These are phyloP conservation scores for Lepiota venenata DNA, from an alignment of 768 basidiomycete species.

Conservation along the genomic window DNA sequence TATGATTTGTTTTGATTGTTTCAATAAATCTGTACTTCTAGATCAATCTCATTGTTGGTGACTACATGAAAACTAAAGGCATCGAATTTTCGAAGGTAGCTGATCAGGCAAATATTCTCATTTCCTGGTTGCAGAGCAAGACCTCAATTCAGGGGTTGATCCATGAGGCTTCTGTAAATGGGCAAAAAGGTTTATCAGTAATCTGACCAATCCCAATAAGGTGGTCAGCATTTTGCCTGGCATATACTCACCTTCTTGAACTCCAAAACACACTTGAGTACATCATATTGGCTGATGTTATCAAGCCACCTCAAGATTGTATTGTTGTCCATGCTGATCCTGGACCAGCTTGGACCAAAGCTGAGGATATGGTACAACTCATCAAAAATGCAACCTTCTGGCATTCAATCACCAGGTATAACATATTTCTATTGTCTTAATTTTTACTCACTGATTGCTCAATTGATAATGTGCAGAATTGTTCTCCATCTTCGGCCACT, in stretches of 20 bases:
- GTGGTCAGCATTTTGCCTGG: constrained; percentile 32
- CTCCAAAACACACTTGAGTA: constrained; percentile 2
- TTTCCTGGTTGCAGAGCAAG: constrained; percentile 36
- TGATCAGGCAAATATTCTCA: constrained; percentile 29
- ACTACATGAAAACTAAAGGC: constrained; percentile 30
- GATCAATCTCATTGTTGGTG: constrained; percentile 37
- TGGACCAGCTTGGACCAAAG: constrained; percentile 10
- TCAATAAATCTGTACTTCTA: constrained; percentile 13
- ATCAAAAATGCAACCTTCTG: constrained; percentile 13
- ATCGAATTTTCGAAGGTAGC: constrained; percentile 18
- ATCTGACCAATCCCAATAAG: constrained; percentile 30
- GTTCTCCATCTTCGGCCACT: constrained; percentile 1
- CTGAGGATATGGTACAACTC: constrained; percentile 5
- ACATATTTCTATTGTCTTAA: neutral
- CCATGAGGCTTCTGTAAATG: constrained; percentile 16
- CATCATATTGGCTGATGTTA: neutral
- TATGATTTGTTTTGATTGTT: no score
- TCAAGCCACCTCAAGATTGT: no score
- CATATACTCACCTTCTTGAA: constrained; percentile 15
- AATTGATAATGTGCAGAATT: no score
- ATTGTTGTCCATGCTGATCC: no score
- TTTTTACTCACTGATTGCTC: no score
- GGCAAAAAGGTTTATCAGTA: constrained; percentile 15
- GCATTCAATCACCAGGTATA: constrained; percentile 5
- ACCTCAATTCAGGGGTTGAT: constrained; percentile 28